A percentile compares a stretch with the other conserved stretches of the same genome.
These are phyloP conservation scores for Meyerozyma guilliermondii DNA, from an alignment of 1,139 yeast species.

Conservation along the genomic window DNA sequence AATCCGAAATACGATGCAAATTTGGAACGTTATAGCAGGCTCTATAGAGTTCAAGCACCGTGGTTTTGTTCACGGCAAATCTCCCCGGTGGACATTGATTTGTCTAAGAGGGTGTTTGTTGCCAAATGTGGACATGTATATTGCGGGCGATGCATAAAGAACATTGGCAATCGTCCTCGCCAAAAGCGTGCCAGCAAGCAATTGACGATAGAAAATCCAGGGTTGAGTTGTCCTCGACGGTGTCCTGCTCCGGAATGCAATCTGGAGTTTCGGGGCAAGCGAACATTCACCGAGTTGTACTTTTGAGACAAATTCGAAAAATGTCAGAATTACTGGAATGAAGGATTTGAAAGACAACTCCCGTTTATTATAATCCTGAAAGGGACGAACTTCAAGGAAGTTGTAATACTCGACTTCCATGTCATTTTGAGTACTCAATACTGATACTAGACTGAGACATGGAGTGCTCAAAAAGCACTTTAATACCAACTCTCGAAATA, in stretches of 20 bases:
- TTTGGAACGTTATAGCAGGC: conserved; percentile 21
- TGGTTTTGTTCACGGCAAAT: conserved; percentile 52
- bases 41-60: conserved; percentile 50
- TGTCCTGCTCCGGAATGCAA: conserved; percentile 44
- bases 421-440: no score
- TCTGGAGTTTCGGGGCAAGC: conserved; percentile 10
- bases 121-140: conserved; percentile 81
- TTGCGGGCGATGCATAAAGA: conserved; percentile 79
- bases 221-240: conserved; percentile 41
- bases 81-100: conserved; percentile 51
- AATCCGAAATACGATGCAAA: conserved; percentile 24
- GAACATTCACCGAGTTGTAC: conserved; percentile 10
- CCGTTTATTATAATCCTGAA: no score
- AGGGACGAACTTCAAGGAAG: no score
- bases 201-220: conserved; percentile 37
- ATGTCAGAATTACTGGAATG: no score
- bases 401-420: no score
- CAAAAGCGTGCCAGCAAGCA: conserved; percentile 10
- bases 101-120: conserved; percentile 65
- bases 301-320: no score
- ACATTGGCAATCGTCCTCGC: conserved; percentile 41
- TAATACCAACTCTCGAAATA: no score
- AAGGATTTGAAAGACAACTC: no score
- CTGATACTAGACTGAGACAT: no score
- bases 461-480: no score